Evolutionary conservation across 495 filamentous ascomycete species (phyloP).

Genomic region (Trichocladium uniseriatum): DNA sequence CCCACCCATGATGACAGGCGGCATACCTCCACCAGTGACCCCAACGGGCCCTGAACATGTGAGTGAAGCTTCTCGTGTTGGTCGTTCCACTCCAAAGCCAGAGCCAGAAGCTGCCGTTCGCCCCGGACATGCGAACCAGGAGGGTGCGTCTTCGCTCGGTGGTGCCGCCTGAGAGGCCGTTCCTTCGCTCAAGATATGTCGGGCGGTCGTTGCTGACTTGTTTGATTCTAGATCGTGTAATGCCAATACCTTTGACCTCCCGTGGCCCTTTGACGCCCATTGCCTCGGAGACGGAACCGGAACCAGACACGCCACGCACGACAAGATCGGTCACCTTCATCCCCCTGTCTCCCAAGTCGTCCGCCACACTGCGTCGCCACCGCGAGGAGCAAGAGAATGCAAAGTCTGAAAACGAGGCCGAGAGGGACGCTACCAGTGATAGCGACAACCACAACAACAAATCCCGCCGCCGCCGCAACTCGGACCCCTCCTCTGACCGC

Average conservation of each 20-base stretch:
- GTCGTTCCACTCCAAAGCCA: conserved; percentile 20
- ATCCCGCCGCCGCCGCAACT: conserved; percentile 22
- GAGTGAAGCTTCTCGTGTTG: conserved; percentile 30
- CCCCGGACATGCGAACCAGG: conserved; percentile 13
- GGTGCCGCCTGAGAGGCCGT: conserved; percentile 1
- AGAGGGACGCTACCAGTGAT: conserved; percentile 4
- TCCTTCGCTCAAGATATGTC: background rate
- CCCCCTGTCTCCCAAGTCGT: conserved; percentile 36
- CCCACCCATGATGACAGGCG: conserved; percentile 9
- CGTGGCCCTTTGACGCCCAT: background rate
- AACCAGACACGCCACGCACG: conserved; percentile 6
- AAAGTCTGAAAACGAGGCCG: conserved; percentile 13
- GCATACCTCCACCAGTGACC: conserved; percentile 10
- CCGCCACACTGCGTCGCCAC: conserved; percentile 30
- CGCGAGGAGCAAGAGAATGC: conserved; percentile 18
- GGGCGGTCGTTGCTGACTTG: background rate
- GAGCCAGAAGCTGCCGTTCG: conserved; percentile 15
- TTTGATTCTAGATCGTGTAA: conserved; percentile 34
- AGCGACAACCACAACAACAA: conserved; percentile 1
- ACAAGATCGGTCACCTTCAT: conserved; percentile 36
- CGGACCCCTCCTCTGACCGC: conserved; percentile 29
- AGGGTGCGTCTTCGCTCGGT: conserved; percentile 25
- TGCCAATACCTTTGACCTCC: conserved; percentile 11
- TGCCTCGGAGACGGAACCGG: conserved; percentile 1
- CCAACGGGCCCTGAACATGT: conserved; percentile 29